phyloP scores from a whole-genome alignment of 2,329 filamentous ascomycete species.

The Zasmidium citrigriseum region DNA sequence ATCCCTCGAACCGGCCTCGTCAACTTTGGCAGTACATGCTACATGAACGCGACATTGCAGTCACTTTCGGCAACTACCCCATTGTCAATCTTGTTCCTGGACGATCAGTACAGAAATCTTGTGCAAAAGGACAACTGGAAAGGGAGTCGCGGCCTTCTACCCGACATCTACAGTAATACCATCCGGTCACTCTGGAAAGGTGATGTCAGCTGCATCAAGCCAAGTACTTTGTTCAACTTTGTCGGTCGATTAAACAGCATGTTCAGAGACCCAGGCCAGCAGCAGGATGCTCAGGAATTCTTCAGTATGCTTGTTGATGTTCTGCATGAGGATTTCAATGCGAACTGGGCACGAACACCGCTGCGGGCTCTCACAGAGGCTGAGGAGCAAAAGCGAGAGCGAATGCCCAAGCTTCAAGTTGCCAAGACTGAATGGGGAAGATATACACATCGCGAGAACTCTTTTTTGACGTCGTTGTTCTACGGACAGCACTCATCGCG shows the following conservation, averaged over 20 bases:
- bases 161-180: conserved; percentile 62
- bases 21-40: conserved; percentile 83
- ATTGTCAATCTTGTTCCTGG: conserved; percentile 65
- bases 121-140: conserved; percentile 64
- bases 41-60: conserved; percentile 89
- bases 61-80: conserved; percentile 72
- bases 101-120: conserved; percentile 60
- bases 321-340: conserved; percentile 84
- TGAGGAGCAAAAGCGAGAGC: conserved; percentile 63
- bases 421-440: conserved; percentile 73
- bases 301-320: conserved; percentile 79
- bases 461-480: conserved; percentile 79
- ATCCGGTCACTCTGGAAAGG: conserved; percentile 64
- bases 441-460: conserved; percentile 72
- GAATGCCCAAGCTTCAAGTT: conserved; percentile 63
- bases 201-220: conserved; percentile 50
- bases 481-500: conserved; percentile 68
- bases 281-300: conserved; percentile 93
- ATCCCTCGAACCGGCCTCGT: conserved; percentile 71
- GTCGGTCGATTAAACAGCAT: conserved; percentile 66
- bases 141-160: conserved; percentile 64
- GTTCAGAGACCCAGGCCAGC: conserved; percentile 56
- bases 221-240: conserved; percentile 56
- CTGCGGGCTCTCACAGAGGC: conserved; percentile 59
- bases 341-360: conserved; percentile 60